Conservation (phyloP, 495 filamentous ascomycete species). For the Talaromyces nanjingensis region DNA sequence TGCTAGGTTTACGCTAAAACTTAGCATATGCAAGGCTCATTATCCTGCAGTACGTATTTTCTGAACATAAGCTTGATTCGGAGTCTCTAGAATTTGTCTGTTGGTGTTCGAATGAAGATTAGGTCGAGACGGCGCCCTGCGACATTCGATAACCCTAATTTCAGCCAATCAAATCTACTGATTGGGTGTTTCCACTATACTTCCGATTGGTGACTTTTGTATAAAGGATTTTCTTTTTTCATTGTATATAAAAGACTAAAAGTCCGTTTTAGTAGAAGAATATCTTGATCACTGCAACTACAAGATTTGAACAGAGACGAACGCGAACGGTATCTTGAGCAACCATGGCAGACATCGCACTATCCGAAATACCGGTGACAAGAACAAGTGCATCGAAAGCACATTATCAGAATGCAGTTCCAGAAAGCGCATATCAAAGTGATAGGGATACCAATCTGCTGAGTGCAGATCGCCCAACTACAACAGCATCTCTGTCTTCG, state of each 20-base stretch:
- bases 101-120: not conserved
- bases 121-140: not conserved
- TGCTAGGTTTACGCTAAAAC: too few species aligned
- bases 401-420: not conserved
- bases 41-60: too few species aligned
- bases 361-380: not conserved
- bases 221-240: not conserved
- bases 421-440: not conserved
- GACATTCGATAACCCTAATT: not conserved
- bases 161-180: not conserved
- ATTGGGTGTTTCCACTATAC: not conserved
- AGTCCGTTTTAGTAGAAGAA: not conserved
- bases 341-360: slow-evolving; percentile 1
- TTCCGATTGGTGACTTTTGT: not conserved
- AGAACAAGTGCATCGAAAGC: not conserved
- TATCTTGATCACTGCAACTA: not conserved
- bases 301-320: not conserved
- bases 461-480: not conserved
- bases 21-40: too few species aligned
- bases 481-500: not conserved
- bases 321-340: not conserved
- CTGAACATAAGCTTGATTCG: too few species aligned
- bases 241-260: not conserved
- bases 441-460: not conserved
- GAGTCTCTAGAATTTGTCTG: too few species aligned